Evolutionary conservation across 2,329 filamentous ascomycete genomes (phyloP).

Genomic region (Ophiostoma piceae): DNA sequence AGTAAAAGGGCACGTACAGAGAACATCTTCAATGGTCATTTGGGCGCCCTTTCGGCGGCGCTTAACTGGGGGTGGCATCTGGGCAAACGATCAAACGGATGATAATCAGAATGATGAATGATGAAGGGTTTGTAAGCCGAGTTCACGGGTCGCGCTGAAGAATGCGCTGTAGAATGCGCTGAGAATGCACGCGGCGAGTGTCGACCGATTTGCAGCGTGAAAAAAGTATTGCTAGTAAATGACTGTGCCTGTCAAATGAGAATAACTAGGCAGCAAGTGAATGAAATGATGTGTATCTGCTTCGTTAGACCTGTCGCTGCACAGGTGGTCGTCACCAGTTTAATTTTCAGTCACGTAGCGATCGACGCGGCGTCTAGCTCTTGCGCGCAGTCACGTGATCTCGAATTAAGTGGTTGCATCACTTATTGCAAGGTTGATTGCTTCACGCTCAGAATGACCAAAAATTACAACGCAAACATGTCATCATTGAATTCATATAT

Average conservation of each 20-base stretch:
- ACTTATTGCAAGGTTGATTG: no score
- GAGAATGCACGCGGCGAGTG: background rate
- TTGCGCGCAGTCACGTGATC: constrained; percentile 3
- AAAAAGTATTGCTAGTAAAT: background rate
- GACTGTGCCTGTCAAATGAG: background rate
- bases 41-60: constrained; percentile 14
- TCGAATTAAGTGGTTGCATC: background rate
- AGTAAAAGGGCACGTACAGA: background rate
- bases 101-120: background rate
- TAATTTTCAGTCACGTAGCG: background rate
- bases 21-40: constrained; percentile 21
- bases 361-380: background rate
- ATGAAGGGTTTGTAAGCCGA: no score
- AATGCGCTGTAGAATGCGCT: background rate
- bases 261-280: background rate
- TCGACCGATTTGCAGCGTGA: background rate
- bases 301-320: no score
- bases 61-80: background rate
- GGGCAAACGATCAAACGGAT: background rate
- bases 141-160: background rate
- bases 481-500: constrained; percentile 5
- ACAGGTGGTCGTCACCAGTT: background rate
- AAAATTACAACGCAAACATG: background rate
- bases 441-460: no score
- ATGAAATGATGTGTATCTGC: background rate